phyloP scores from a whole-genome alignment of 495 filamentous ascomycete species.

The Thozetella sp. region DNA sequence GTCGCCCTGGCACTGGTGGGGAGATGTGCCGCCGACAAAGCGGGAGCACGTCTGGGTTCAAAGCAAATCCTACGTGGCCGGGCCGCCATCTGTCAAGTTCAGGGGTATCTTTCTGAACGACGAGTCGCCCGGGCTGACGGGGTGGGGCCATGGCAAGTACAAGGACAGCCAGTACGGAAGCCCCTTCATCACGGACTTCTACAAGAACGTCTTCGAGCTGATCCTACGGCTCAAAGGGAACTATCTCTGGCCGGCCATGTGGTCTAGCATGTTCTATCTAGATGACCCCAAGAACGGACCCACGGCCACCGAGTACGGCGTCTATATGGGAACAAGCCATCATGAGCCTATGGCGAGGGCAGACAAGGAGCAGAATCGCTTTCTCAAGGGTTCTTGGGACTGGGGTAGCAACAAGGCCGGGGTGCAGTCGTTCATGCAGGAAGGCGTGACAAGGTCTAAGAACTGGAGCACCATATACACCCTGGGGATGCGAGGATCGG shows the following conservation, averaged over 20 bases:
- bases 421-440: constrained; percentile 50
- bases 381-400: constrained; percentile 54
- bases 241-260: constrained; percentile 70
- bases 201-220: constrained; percentile 65
- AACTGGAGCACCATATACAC: constrained; percentile 59
- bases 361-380: constrained; percentile 60
- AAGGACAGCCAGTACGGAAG: constrained; percentile 37
- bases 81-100: constrained; percentile 62
- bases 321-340: constrained; percentile 66
- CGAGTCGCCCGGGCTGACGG: constrained; percentile 62
- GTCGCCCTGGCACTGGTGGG: constrained; percentile 67
- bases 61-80: constrained; percentile 42
- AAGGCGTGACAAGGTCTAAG: constrained; percentile 56
- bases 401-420: constrained; percentile 61
- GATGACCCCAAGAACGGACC: constrained; percentile 61
- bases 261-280: constrained; percentile 63
- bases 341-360: constrained; percentile 66
- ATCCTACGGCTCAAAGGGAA: constrained; percentile 63
- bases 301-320: constrained; percentile 62
- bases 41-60: constrained; percentile 52
- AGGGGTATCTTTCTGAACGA: constrained; percentile 75
- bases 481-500: constrained; percentile 66
- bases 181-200: constrained; percentile 60
- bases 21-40: constrained; percentile 56
- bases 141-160: constrained; percentile 50